These are phyloP conservation scores for Phytopythium aichiense DNA, from an alignment of 352 stramenopile species.

Conservation along the genomic window DNA sequence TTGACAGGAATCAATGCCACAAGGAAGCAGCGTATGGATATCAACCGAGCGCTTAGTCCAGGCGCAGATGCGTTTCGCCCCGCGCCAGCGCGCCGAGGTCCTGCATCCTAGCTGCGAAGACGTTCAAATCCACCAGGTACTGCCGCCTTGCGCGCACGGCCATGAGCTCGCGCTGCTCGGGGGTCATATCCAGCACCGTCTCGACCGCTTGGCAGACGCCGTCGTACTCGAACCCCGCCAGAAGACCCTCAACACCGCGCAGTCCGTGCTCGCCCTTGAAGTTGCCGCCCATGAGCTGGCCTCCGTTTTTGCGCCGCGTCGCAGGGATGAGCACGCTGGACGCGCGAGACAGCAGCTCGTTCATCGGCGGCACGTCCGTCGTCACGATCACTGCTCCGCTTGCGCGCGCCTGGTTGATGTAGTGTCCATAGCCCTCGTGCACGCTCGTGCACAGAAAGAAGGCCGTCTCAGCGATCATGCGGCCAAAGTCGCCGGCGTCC, in stretches of 20 bases:
- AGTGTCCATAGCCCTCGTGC: constrained; percentile 64
- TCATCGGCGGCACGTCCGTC: constrained; percentile 56
- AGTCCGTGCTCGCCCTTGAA: constrained; percentile 51
- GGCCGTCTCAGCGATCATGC: constrained; percentile 42
- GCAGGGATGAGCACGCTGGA: constrained; percentile 40
- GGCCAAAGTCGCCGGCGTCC: constrained; percentile 34
- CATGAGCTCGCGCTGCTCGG: constrained; percentile 35
- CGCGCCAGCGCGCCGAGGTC: constrained; percentile 31
- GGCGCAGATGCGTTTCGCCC: background rate
- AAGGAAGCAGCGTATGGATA: no score
- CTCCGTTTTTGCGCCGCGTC: background rate
- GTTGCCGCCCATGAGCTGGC: constrained; percentile 44
- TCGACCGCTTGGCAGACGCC: constrained; percentile 53
- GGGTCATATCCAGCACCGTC: constrained; percentile 42
- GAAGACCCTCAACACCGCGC: constrained; percentile 37
- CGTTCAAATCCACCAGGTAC: constrained; percentile 63
- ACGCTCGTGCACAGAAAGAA: constrained; percentile 61
- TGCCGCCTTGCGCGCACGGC: constrained; percentile 38
- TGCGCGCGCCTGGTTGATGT: constrained; percentile 67
- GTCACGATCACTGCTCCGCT: constrained; percentile 42
- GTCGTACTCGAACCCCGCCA: constrained; percentile 25
- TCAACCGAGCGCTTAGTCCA: background rate
- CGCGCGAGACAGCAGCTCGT: constrained; percentile 43
- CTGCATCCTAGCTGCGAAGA: constrained; percentile 59
- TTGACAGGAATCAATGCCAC: no score